phyloP scores from a whole-genome alignment of 176 grass and related monocot genomes.

The Lolium multiflorum region DNA sequence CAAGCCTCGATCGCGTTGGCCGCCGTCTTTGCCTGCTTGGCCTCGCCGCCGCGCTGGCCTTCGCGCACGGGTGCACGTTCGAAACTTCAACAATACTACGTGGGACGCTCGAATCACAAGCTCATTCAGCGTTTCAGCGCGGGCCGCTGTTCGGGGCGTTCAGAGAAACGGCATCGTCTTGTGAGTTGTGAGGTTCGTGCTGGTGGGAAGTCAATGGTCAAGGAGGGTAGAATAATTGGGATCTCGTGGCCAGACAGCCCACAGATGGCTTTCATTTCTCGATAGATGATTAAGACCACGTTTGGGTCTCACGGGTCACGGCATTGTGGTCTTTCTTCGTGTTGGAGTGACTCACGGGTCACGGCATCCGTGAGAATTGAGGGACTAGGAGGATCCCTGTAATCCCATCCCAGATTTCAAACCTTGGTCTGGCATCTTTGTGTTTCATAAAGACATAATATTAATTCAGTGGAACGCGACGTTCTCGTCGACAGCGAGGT shows the following conservation, averaged over 20 bases:
- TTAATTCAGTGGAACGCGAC: no score
- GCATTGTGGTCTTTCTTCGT: background rate
- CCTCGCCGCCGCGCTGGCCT: background rate
- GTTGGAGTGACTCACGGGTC: no score
- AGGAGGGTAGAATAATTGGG: background rate
- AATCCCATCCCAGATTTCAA: no score
- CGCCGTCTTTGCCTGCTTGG: background rate
- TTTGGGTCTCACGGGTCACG: background rate
- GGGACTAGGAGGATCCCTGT: no score
- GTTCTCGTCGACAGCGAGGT: no score
- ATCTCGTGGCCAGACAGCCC: background rate
- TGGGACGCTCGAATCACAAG: background rate
- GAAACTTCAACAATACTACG: background rate
- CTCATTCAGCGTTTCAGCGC: background rate
- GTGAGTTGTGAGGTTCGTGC: no score
- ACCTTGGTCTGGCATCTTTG: no score
- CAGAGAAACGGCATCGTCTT: background rate
- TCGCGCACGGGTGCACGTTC: background rate
- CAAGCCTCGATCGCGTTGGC: background rate
- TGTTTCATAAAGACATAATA: no score
- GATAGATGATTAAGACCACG: background rate
- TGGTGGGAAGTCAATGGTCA: slow-evolving; percentile 25
- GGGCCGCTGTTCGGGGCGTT: background rate
- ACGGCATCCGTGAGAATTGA: no score
- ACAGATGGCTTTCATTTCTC: background rate